A percentile compares a stretch with the other conserved stretches of the same genome.
Evolutionary conservation across 179 eudicot genomes (phyloP).

Genomic region (Spinacia oleracea): DNA sequence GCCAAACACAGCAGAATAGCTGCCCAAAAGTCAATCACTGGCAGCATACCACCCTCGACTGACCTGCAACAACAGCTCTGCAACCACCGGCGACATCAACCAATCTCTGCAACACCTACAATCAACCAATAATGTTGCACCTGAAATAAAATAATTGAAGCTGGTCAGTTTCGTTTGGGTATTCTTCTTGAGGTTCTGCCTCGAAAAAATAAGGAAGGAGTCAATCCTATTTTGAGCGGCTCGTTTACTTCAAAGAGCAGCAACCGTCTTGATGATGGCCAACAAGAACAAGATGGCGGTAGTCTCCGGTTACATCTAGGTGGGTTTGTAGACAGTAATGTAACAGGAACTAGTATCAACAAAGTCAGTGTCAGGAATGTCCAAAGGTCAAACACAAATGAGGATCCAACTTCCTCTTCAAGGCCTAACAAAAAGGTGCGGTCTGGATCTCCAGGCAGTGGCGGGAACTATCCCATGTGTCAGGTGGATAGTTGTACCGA

Average conservation of each 20-base stretch:
- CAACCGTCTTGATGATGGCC: slow-evolving; percentile 7
- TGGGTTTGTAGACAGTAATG: slow-evolving; percentile 19
- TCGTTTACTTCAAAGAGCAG: slow-evolving; percentile 23
- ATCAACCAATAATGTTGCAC: too few species aligned
- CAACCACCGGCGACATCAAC: too few species aligned
- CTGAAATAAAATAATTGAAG: too few species aligned
- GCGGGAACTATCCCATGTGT: slow-evolving; percentile 60
- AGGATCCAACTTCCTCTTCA: slow-evolving; percentile 40
- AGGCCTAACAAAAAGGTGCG: slow-evolving; percentile 72
- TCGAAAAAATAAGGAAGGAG: too few species aligned
- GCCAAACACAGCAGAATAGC: too few species aligned
- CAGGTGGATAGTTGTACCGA: slow-evolving; percentile 69
- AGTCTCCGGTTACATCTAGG: slow-evolving; percentile 60
- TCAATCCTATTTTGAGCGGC: slow-evolving; percentile 20
- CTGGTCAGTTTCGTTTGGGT: too few species aligned
- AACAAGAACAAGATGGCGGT: slow-evolving; percentile 36
- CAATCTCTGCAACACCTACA: too few species aligned
- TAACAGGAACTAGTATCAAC: slow-evolving; percentile 12
- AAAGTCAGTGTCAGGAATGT: too few species aligned
- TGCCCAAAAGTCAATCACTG: too few species aligned
- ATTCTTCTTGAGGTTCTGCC: too few species aligned
- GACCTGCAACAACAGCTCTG: too few species aligned
- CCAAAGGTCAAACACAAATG: slow-evolving; percentile 30
- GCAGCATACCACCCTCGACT: too few species aligned
- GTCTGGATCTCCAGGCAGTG: slow-evolving; percentile 74